Evolutionary conservation across 768 basidiomycete genomes (phyloP), one percentile per base, ranked within the genome.

Genomic region (Mycena floridula): DNA sequence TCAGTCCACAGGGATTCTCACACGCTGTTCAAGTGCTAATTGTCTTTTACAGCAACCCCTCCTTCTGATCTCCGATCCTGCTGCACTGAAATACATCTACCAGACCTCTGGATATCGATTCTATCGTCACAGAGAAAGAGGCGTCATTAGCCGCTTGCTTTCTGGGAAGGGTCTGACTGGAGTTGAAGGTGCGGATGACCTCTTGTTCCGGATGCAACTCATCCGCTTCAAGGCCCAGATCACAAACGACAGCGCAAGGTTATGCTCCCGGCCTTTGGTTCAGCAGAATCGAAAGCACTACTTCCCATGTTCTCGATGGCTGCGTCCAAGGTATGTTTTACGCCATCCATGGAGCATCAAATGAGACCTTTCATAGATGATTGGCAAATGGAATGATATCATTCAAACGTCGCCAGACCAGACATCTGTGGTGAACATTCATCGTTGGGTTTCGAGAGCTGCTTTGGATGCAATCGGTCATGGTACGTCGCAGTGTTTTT

Each of bases 391-490:
- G 62, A 61, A 56, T 25, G 61, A 63, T 25, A 43, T 55, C 22
- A 44, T 65, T 8, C 37, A 44, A 16, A 43, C 40, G 12, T 43
- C 45, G 23, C 7, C 46, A 0, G 42, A 51, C 2, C 41, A 44
- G 13, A 49, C 47, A 9, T 28, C 41, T 7, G 51, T 57, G 18
- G 36, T 67, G 21, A 54, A 65, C 25, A 47, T 66, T 1, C 53
- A 56, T 15, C 37, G 49, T 13, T 60, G 60, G 56, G 48, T 67
- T 5, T 57, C 59, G 11, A 54, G 62, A 3, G 62, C 64, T 0
- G 68, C 68, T 2, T 51, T 69, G 24, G 67, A 69, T 42, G 64
- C 61, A 16, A 66, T 67, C 20, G 67, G 67, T 0, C 59, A 65
- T 53, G 61, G 68, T 68, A 42, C 24, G 54, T 21, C 32, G 24